Evolutionary conservation across 768 basidiomycete genomes (phyloP).

Genomic region (Daedalea quercina): DNA sequence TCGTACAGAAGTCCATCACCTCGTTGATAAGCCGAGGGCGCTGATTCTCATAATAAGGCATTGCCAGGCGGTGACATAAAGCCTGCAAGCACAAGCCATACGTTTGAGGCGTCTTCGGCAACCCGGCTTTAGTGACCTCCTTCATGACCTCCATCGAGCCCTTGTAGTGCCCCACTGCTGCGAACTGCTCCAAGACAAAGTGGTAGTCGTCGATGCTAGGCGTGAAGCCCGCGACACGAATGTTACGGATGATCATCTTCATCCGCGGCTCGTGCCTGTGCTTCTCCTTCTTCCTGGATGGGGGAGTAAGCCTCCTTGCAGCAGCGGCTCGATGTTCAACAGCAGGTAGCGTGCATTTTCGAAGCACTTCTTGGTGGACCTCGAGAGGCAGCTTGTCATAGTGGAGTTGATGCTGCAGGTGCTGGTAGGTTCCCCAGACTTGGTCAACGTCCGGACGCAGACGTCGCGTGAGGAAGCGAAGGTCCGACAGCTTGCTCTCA

Average conservation of each 20-base stretch:
- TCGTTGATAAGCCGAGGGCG: slow-evolving; percentile 32
- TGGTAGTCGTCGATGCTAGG: slow-evolving; percentile 61
- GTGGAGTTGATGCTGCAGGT: slow-evolving; percentile 43
- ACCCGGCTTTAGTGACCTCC: slow-evolving; percentile 42
- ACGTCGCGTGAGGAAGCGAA: background rate
- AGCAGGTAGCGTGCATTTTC: slow-evolving; percentile 51
- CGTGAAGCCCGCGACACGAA: slow-evolving; percentile 43
- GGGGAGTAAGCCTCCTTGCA: slow-evolving; percentile 25
- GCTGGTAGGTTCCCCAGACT: slow-evolving; percentile 60
- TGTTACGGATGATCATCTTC: slow-evolving; percentile 62
- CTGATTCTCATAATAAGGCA: slow-evolving; percentile 41
- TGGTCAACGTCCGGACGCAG: slow-evolving; percentile 3
- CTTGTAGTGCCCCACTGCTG: slow-evolving; percentile 62
- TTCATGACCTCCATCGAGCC: slow-evolving; percentile 56
- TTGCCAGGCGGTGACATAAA: slow-evolving; percentile 57
- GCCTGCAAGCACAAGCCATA: slow-evolving; percentile 63
- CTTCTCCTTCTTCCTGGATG: slow-evolving; percentile 10
- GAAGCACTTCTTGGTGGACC: slow-evolving; percentile 63
- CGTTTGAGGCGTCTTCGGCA: slow-evolving; percentile 47
- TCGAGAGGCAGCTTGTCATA: slow-evolving; percentile 50
- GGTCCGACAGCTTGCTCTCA: background rate
- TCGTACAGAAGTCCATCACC: slow-evolving; percentile 40
- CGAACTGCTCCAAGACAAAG: slow-evolving; percentile 68
- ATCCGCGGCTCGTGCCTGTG: slow-evolving; percentile 64
- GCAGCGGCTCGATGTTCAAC: slow-evolving; percentile 37